phyloP scores from a whole-genome alignment of 768 basidiomycete species.

The Mycena filopes region DNA sequence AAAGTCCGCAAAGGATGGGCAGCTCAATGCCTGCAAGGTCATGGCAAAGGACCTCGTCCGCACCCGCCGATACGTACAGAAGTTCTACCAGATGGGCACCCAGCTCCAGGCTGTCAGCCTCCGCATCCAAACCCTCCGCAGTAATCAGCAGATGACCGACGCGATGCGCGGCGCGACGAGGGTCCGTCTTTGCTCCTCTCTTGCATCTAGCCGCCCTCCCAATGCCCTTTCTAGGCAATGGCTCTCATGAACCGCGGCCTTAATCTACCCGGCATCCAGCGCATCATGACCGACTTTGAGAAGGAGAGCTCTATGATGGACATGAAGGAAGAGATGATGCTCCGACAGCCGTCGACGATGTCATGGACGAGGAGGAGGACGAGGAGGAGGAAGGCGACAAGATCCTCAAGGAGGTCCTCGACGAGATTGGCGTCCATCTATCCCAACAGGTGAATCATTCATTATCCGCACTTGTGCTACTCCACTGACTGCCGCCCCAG shows the following conservation, averaged over 20 bases:
- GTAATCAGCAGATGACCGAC: slow-evolving; percentile 99
- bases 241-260: slow-evolving; percentile 96
- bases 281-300: slow-evolving; percentile 98
- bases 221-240: slow-evolving; percentile 79
- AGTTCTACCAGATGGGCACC: slow-evolving; percentile 99
- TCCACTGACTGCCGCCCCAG: slow-evolving; percentile 52
- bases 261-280: slow-evolving; percentile 93
- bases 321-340: slow-evolving; percentile 99
- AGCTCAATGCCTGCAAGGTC: slow-evolving; percentile 98
- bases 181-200: slow-evolving; percentile 57
- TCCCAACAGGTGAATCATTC: slow-evolving; percentile 77
- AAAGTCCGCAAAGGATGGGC: slow-evolving; percentile 94
- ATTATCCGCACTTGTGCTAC: slow-evolving; percentile 2
- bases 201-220: slow-evolving; percentile 11
- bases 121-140: slow-evolving; percentile 94
- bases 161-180: slow-evolving; percentile 99
- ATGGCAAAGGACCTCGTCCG: slow-evolving; percentile 99
- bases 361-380: slow-evolving; percentile 96
- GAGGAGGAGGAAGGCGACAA: slow-evolving; percentile 97
- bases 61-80: slow-evolving; percentile 94
- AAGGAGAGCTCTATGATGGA: slow-evolving; percentile 98
- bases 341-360: slow-evolving; percentile 98
- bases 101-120: slow-evolving; percentile 96
- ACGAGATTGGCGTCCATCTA: slow-evolving; percentile 94
- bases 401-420: slow-evolving; percentile 94